Conservation (phyloP, 306 rosid genomes). For the Aeschynomene evenia region DNA sequence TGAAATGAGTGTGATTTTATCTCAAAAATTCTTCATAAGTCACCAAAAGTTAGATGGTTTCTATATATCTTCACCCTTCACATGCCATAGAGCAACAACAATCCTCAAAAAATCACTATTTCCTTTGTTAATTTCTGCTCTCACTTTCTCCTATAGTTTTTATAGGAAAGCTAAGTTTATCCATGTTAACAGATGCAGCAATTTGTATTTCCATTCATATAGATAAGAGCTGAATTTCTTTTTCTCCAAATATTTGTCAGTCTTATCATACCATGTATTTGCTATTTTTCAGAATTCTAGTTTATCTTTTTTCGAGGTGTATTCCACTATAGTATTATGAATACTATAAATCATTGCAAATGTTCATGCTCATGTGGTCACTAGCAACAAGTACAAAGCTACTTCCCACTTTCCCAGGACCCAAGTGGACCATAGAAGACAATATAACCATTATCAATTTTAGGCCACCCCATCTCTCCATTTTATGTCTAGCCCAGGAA, state of each 20-base stretch:
- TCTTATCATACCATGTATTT: not conserved
- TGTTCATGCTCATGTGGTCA: not conserved
- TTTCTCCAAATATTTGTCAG: not conserved
- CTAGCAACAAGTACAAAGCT: not conserved
- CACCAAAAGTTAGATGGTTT: not conserved
- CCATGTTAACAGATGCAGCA: not conserved
- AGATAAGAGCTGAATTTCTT: not conserved
- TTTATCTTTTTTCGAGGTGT: not conserved
- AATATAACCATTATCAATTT: not conserved
- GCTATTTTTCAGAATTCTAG: not conserved
- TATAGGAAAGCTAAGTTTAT: not conserved
- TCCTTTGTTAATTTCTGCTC: not conserved
- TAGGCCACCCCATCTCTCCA: not conserved
- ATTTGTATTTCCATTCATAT: not conserved
- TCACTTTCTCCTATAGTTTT: not conserved
- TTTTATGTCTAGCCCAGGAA: slow-evolving; percentile 7
- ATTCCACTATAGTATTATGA: not conserved
- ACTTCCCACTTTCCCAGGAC: slow-evolving; percentile 10
- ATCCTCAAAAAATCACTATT: not conserved
- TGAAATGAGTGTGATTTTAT: not conserved
- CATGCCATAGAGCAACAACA: not conserved
- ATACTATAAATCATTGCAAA: not conserved
- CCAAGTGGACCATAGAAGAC: not conserved
- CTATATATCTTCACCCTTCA: not conserved
- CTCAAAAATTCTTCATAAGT: not conserved